phyloP scores from a whole-genome alignment of 306 rosid species.

The Canavalia ensiformis region DNA sequence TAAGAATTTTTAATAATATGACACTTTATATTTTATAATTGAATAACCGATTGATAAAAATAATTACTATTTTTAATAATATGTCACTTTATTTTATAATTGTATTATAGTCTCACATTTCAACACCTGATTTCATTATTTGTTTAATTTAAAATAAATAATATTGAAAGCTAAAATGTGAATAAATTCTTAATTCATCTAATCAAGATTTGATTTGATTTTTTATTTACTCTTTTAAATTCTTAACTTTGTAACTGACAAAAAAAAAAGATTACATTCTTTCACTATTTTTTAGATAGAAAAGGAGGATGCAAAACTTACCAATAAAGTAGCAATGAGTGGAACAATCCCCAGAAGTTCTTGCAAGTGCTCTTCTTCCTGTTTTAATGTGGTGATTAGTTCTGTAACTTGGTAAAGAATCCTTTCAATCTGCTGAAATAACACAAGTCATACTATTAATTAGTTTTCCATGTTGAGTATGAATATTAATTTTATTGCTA shows the following conservation, averaged over 20 bases:
- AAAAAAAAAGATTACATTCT: neutral
- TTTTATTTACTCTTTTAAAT: neutral
- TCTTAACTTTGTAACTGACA: neutral
- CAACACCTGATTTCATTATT: too few species aligned
- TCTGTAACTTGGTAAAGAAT: conserved; percentile 73
- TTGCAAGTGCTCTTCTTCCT: conserved; percentile 58
- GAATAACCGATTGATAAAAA: too few species aligned
- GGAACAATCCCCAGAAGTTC: conserved; percentile 52
- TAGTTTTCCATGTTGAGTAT: neutral
- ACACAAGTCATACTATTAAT: neutral
- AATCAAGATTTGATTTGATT: neutral
- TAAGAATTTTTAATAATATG: too few species aligned
- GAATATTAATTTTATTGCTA: too few species aligned
- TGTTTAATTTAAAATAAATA: too few species aligned
- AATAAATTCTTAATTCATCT: too few species aligned
- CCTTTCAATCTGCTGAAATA: conserved; percentile 63
- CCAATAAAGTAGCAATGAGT: conserved; percentile 54
- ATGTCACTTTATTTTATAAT: too few species aligned
- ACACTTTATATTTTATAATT: too few species aligned
- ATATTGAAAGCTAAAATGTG: too few species aligned
- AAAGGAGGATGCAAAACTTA: conserved; percentile 40
- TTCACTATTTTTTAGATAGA: neutral
- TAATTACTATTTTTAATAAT: too few species aligned
- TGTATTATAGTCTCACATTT: too few species aligned
- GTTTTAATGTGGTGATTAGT: conserved; percentile 58